These are phyloP conservation scores for Allium cepa DNA, from an alignment of 106 monocot genomes.

Conservation along the genomic window DNA sequence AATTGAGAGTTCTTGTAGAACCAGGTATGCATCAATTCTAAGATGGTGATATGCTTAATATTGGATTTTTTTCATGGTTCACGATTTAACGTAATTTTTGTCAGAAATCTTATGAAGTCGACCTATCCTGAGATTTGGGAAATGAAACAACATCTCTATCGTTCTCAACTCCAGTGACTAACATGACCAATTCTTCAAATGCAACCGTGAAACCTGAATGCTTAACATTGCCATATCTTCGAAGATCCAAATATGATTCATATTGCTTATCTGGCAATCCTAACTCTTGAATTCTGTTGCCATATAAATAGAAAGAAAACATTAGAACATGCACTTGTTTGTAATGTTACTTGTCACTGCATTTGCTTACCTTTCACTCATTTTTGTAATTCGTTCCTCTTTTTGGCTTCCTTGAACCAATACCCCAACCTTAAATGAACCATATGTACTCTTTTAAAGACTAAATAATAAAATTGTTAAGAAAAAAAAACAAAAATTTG, in stretches of 20 bases:
- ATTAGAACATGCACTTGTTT: too few relatives aligned
- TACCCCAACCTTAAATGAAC: constrained; percentile 38
- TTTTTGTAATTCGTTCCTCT: constrained; percentile 55
- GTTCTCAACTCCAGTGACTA: constrained; percentile 50
- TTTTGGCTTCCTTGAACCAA: constrained; percentile 55
- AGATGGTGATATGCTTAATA: too few relatives aligned
- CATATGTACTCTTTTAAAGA: background rate
- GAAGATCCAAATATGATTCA: constrained; percentile 75
- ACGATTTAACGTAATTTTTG: too few relatives aligned
- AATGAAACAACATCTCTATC: constrained; percentile 60
- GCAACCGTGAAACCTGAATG: constrained; percentile 62
- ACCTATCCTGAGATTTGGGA: constrained; percentile 6
- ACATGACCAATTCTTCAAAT: constrained; percentile 56
- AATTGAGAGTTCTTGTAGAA: too few relatives aligned
- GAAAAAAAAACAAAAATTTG: background rate
- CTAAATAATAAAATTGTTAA: background rate
- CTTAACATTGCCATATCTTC: constrained; percentile 65
- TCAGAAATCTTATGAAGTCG: background rate
- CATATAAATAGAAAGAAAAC: background rate
- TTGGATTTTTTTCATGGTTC: too few relatives aligned
- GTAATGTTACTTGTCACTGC: too few relatives aligned
- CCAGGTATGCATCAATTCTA: too few relatives aligned
- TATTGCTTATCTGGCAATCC: constrained; percentile 34
- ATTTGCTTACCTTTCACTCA: constrained; percentile 36
- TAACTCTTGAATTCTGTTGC: constrained; percentile 45